phyloP scores from a whole-genome alignment of 108 stramenopile species.

The Cyclotella sp. region DNA sequence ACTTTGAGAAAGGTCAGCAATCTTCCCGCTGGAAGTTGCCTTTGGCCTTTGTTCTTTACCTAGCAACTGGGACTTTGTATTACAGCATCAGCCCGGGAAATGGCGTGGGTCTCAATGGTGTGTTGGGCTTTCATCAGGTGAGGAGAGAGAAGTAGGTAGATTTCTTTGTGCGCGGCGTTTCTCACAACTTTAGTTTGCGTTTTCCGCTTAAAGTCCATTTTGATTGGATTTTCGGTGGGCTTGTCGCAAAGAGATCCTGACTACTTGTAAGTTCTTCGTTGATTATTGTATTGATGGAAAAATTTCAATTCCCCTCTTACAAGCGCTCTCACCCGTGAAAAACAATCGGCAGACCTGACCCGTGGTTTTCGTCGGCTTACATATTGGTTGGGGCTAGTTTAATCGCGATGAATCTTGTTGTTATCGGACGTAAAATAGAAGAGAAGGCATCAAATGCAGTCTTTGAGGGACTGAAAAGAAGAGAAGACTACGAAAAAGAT shows the following conservation, averaged over 20 bases:
- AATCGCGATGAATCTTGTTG: slow-evolving; percentile 42
- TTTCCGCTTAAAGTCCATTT: no score
- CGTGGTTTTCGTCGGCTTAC: slow-evolving; percentile 45
- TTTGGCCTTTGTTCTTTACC: slow-evolving; percentile 16
- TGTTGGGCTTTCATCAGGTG: slow-evolving; percentile 10
- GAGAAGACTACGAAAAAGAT: slow-evolving; percentile 47
- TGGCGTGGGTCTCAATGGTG: neutral
- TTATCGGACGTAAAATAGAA: slow-evolving; percentile 24
- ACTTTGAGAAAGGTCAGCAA: slow-evolving; percentile 1
- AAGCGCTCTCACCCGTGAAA: no score
- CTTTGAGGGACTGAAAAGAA: slow-evolving; percentile 36
- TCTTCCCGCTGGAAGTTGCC: neutral
- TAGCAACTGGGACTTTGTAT: slow-evolving; percentile 19
- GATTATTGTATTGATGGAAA: neutral
- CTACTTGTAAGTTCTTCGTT: slow-evolving; percentile 15
- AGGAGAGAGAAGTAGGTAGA: neutral
- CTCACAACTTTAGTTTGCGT: no score
- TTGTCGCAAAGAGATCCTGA: slow-evolving; percentile 18
- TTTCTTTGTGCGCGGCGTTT: no score
- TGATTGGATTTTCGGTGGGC: slow-evolving; percentile 39
- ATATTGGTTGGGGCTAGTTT: slow-evolving; percentile 33
- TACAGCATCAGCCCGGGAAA: neutral
- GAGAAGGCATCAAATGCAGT: slow-evolving; percentile 32
- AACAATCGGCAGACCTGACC: slow-evolving; percentile 26
- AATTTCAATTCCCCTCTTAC: neutral